Conservation (phyloP, 805 yeast species). For the Suhomyces pyralidae region DNA sequence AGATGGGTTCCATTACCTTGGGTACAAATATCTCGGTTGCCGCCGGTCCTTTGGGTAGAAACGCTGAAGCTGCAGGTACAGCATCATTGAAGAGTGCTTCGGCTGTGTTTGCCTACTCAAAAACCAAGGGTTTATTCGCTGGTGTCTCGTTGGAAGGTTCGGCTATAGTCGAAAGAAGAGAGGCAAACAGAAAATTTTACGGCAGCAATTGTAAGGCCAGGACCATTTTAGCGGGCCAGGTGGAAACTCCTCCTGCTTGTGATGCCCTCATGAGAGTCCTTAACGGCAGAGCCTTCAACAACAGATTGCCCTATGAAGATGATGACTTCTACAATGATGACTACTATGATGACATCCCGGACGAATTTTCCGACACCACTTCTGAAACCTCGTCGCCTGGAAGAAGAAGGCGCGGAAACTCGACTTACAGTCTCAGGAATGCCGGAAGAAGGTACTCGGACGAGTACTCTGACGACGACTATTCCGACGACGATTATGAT, state of each 20-base stretch:
- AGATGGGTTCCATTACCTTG: slow-evolving; percentile 86
- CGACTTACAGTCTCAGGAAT: background rate
- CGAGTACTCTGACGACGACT: slow-evolving; percentile 36
- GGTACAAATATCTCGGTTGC: slow-evolving; percentile 96
- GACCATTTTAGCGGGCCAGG: slow-evolving; percentile 75
- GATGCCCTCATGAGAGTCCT: slow-evolving; percentile 83
- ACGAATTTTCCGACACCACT: slow-evolving; percentile 58
- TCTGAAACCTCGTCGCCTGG: slow-evolving; percentile 32
- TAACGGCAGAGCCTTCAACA: slow-evolving; percentile 78
- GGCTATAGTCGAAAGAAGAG: slow-evolving; percentile 93
- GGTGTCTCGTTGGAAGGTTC: slow-evolving; percentile 98
- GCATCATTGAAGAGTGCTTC: slow-evolving; percentile 86
- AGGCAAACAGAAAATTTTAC: slow-evolving; percentile 92
- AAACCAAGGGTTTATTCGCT: slow-evolving; percentile 94
- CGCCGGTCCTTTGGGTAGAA: slow-evolving; percentile 96
- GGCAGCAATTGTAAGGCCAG: slow-evolving; percentile 89
- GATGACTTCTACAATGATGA: slow-evolving; percentile 60
- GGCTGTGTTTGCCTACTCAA: slow-evolving; percentile 89
- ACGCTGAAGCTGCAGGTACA: slow-evolving; percentile 95
- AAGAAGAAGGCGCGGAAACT: slow-evolving; percentile 16
- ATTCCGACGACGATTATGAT: slow-evolving; percentile 17
- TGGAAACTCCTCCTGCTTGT: slow-evolving; percentile 90
- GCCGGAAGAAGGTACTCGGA: slow-evolving; percentile 26
- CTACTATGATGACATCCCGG: slow-evolving; percentile 71
- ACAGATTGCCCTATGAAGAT: slow-evolving; percentile 46